A percentile compares a stretch with the other conserved stretches of the same genome.
Conservation (phyloP, 352 stramenopile genomes). For the Phytopythium kandeliae region DNA sequence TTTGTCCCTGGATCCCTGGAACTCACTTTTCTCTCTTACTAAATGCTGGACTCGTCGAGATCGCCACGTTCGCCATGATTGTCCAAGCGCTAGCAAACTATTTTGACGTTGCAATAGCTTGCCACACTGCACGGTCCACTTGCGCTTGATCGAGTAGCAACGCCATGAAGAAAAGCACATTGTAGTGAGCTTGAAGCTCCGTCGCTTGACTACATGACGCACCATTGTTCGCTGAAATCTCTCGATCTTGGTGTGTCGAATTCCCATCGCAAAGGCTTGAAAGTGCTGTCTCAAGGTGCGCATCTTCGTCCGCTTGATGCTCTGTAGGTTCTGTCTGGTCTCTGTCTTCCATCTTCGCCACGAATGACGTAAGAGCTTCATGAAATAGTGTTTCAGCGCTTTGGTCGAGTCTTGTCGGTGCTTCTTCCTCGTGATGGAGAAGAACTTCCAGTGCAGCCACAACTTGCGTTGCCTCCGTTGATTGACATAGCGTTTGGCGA, state of each 20-base stretch:
- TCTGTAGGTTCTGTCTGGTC: slow-evolving; percentile 33
- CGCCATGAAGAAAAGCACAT: slow-evolving; percentile 19
- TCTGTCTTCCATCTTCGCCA: slow-evolving; percentile 48
- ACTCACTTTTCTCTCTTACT: slow-evolving; percentile 10
- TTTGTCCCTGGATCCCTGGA: slow-evolving; percentile 10
- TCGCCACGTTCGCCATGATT: slow-evolving; percentile 44
- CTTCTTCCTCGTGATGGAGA: slow-evolving; percentile 53
- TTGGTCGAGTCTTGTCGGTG: slow-evolving; percentile 70
- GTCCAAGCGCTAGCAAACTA: slow-evolving; percentile 9
- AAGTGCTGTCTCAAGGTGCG: slow-evolving; percentile 41
- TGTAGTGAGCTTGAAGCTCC: slow-evolving; percentile 14
- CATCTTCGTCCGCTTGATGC: slow-evolving; percentile 41
- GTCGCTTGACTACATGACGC: slow-evolving; percentile 19
- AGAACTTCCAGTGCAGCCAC: slow-evolving; percentile 79
- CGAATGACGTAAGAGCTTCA: slow-evolving; percentile 46
- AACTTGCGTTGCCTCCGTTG: slow-evolving; percentile 55
- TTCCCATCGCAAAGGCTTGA: slow-evolving; percentile 31
- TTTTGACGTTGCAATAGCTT: slow-evolving; percentile 15
- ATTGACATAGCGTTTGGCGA: slow-evolving; percentile 60
- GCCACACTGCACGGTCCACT: slow-evolving; percentile 15
- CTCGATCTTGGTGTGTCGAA: slow-evolving; percentile 20
- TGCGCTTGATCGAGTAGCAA: slow-evolving; percentile 8
- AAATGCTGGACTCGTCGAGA: slow-evolving; percentile 13
- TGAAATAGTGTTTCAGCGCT: slow-evolving; percentile 71
- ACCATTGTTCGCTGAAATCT: slow-evolving; percentile 20